Evolutionary conservation across 2,329 filamentous ascomycete species (phyloP), one percentile per base, ranked within the genome.

Genomic region (Cercospora sojina): DNA sequence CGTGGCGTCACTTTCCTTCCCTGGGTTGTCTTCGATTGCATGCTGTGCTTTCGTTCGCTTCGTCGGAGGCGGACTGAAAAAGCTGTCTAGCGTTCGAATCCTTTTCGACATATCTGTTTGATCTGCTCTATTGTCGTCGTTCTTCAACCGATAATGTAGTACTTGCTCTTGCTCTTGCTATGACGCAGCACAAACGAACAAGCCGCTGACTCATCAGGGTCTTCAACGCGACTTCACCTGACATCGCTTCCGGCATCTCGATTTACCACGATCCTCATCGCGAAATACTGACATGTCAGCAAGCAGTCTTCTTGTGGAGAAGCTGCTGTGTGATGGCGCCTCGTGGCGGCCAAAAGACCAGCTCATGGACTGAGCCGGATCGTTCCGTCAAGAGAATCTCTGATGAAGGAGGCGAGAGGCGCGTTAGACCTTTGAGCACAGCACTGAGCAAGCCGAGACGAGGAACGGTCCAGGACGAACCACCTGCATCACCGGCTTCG

Each of bases 71-170:
- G 85, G 82, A 31, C 81, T 80, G 77, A 93, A 92, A 80, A 92
- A 93, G 10, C 84, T 79, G 67, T 92, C 88, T 1, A 93, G 81
- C 0, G 89, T 91, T 64, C 89, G 83, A 74, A 90, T 88, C 67
- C 80, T 80, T 59, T 77, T 75, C 23, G 74, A 71, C 71, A 75
- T 75, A 1, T 25, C 47, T 38, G 31, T 32, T 38, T 32, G 2
- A 41, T 6, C 16, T 25, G 35, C 23, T 10, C 23, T 59, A 43
- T 20, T 41, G 25, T 29, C 20, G 35, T 43, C 57, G 57, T 16
- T 47, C 12, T 5, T 6, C 27, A 9, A 20, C 38, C 32, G 25
- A 41, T 29, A 35, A 23, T 41, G 7, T 29, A 9, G 13, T 31
- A 35, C 20, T 23, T 59, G 20, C 32, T 13, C 8, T 51, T 58